Evolutionary conservation across 495 filamentous ascomycete genomes (phyloP), one percentile per base, ranked within the genome.

Genomic region (Neurospora sp.): DNA sequence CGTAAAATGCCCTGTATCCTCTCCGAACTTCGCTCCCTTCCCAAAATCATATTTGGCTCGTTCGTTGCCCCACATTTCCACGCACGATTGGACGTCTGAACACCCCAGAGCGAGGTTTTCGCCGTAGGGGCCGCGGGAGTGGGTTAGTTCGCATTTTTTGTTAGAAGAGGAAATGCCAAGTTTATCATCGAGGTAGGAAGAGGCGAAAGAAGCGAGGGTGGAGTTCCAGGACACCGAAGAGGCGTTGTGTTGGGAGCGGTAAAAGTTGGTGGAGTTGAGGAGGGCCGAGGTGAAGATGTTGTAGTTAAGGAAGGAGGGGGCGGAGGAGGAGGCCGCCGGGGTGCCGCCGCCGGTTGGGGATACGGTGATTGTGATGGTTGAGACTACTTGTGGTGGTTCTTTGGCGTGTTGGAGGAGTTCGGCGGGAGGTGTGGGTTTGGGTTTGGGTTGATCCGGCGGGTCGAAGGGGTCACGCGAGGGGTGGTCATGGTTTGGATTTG

Each of bases 1-100:
- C 37, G 93, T 93, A 79, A 93, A 96, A 81, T 96, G 93, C 0
- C 92, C 93, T n/a, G 92, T 94, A 20, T 81, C 76, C 73, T 91
- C 85, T 9, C 74, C 82, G 78, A 92, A 94, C 0, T 83, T 85
- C 0, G 87, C 84, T 9, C 76, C 84, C 8, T 76, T 70, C 16
- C 22, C 74, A 80, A 87, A 93, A 74, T 93, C 78, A 75, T 94
- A 95, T 7, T 81, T 39, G 0, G 74, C 70, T 14, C 86, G 73
- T 80, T 96, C 93, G 74, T 88, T 76, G 14, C 87, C 92, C 92
- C 92, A 96, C 27, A 83, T 87, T 44, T 87, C 86, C 35, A 95
- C 85, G 18, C 89, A 65, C 8, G 86, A 78, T 0, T 86, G 85
- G 2, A 86, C 85, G 78, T 90, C 89, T 0, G 83, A 71, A 80